These are phyloP conservation scores for Pythium oligandrum DNA, from an alignment of 352 stramenopile species.

Conservation along the genomic window DNA sequence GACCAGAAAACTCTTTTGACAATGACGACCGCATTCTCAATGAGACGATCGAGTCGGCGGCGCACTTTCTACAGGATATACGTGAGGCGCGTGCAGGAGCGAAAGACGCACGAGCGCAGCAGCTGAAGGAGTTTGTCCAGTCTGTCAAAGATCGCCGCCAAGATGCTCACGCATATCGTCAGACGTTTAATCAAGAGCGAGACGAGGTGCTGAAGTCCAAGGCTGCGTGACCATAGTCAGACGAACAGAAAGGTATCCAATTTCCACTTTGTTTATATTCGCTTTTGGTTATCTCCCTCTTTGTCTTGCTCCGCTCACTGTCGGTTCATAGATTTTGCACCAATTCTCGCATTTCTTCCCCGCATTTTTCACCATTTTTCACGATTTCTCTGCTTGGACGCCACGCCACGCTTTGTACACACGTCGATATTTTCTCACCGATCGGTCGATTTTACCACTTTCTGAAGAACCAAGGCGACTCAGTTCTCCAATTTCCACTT, in stretches of 20 bases:
- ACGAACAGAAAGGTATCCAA: too few relatives aligned
- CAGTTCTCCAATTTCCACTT: too few relatives aligned
- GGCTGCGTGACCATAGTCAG: not conserved
- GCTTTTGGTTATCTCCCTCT: too few relatives aligned
- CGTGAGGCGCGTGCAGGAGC: conserved; percentile 7
- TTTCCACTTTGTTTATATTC: too few relatives aligned
- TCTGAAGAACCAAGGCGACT: conserved; percentile 9
- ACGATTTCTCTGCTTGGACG: conserved; percentile 2
- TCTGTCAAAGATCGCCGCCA: conserved; percentile 11
- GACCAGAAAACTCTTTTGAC: too few relatives aligned
- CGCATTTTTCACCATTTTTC: conserved; percentile 3
- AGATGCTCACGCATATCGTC: conserved; percentile 4
- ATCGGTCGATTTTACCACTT: conserved; percentile 16
- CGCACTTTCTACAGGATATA: conserved; percentile 5
- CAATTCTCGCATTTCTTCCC: conserved; percentile 22
- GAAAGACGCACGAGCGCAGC: conserved; percentile 7
- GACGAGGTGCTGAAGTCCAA: conserved; percentile 1
- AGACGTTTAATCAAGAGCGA: conserved; percentile 6
- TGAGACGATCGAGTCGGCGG: not conserved
- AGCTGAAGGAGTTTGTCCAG: conserved; percentile 10
- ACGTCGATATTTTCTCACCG: conserved; percentile 2
- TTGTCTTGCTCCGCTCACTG: too few relatives aligned
- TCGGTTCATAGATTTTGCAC: not conserved
- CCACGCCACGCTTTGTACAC: too few relatives aligned
- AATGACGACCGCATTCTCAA: too few relatives aligned